phyloP scores from a whole-genome alignment of 306 rosid genomes.

The Abrus pulchellus region DNA sequence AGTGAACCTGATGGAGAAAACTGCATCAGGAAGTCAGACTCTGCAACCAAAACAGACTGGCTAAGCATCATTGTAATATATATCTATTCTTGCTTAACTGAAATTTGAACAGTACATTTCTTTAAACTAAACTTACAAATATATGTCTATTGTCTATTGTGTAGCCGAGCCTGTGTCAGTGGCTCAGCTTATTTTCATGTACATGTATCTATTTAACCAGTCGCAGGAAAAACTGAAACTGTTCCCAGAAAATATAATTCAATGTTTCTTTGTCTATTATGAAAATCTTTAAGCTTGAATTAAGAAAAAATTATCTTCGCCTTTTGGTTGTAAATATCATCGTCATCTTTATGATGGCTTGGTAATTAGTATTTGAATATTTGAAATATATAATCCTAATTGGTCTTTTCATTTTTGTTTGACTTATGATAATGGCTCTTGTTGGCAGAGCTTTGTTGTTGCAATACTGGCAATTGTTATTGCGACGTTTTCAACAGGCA shows the following conservation, averaged over 20 bases:
- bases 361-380: conserved; percentile 11
- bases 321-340: conserved; percentile 15
- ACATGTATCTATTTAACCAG: background rate
- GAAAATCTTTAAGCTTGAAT: conserved; percentile 34
- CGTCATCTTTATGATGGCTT: conserved; percentile 38
- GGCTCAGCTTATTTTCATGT: conserved; percentile 24
- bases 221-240: conserved; percentile 27
- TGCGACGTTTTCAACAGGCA: conserved; percentile 96
- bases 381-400: conserved; percentile 16
- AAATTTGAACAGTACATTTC: conserved; percentile 29
- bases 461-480: conserved; percentile 87
- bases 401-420: conserved; percentile 23
- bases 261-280: conserved; percentile 2
- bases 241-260: conserved; percentile 24
- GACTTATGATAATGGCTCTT: conserved; percentile 42
- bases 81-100: conserved; percentile 24
- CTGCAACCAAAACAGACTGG: conserved; percentile 84
- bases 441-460: conserved; percentile 87
- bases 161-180: background rate
- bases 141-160: background rate
- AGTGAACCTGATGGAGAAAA: conserved; percentile 88
- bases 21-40: conserved; percentile 76
- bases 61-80: conserved; percentile 82
- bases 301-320: conserved; percentile 2
- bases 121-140: conserved; percentile 11